A percentile compares a stretch with the other conserved stretches of the same genome.
phyloP scores from a whole-genome alignment of 2,329 filamentous ascomycete species.

The Aspergillus quadrilineatus region DNA sequence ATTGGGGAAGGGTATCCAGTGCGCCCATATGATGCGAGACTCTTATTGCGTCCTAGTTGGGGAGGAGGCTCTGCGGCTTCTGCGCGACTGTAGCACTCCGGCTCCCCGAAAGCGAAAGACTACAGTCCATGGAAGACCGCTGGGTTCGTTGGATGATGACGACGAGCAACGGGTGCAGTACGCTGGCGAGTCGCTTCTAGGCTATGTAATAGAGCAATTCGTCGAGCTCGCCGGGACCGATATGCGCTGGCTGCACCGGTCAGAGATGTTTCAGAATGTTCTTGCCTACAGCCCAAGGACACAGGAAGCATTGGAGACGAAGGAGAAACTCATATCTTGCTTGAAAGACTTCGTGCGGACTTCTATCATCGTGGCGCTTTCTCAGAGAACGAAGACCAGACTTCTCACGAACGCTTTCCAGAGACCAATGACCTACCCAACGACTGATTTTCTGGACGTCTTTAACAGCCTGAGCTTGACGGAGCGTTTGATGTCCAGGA shows the following conservation, averaged over 20 bases:
- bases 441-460: not conserved
- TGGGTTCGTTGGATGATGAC: constrained; percentile 54
- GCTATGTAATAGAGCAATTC: constrained; percentile 44
- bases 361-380: constrained; percentile 26
- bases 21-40: constrained; percentile 35
- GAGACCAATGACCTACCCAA: constrained; percentile 6
- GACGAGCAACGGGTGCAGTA: constrained; percentile 59
- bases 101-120: constrained; percentile 14
- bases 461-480: constrained; percentile 11
- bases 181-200: constrained; percentile 54
- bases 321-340: constrained; percentile 21
- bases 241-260: constrained; percentile 41
- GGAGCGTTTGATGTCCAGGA: constrained; percentile 16
- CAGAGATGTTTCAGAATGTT: constrained; percentile 33
- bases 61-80: constrained; percentile 56
- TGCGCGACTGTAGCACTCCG: constrained; percentile 19
- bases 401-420: not conserved
- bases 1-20: constrained; percentile 50
- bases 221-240: constrained; percentile 32
- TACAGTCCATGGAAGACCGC: constrained; percentile 48
- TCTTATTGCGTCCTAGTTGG: constrained; percentile 63
- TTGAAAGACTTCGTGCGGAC: constrained; percentile 35
- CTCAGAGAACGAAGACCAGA: constrained; percentile 1
- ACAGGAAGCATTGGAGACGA: constrained; percentile 15
- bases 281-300: constrained; percentile 17